phyloP scores from a whole-genome alignment of 2,329 filamentous ascomycete species.

The Lecanicillium sp. region DNA sequence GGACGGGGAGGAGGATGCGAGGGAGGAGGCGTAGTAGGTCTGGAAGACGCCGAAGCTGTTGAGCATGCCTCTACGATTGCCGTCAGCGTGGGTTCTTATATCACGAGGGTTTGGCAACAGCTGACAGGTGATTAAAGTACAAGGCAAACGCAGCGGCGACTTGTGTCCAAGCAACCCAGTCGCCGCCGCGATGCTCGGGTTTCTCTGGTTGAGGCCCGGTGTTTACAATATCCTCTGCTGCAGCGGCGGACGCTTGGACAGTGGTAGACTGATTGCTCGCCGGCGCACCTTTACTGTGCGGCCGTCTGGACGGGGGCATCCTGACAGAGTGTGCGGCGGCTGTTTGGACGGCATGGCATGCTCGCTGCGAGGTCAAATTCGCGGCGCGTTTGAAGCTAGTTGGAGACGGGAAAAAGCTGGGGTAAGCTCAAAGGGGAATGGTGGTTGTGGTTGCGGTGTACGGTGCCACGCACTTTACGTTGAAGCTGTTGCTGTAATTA shows the following conservation, averaged over 20 bases:
- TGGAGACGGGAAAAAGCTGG: no score
- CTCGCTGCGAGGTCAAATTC: no score
- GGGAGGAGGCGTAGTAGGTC: constrained; percentile 26
- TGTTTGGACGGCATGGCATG: no score
- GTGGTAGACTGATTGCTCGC: no score
- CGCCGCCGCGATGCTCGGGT: constrained; percentile 18
- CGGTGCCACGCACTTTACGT: no score
- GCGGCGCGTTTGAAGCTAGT: no score
- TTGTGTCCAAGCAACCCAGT: constrained; percentile 30
- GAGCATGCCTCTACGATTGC: constrained; percentile 25
- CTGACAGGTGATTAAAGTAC: constrained; percentile 30
- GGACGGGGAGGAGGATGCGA: constrained; percentile 19
- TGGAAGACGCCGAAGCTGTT: constrained; percentile 34
- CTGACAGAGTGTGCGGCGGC: no score
- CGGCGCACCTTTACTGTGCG: no score
- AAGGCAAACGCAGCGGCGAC: constrained; percentile 30
- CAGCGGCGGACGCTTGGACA: neutral
- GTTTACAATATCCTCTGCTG: neutral
- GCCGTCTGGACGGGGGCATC: no score
- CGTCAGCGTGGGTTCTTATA: neutral
- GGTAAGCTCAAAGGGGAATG: no score
- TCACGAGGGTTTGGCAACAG: neutral
- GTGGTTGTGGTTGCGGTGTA: no score
- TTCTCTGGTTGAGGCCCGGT: neutral
- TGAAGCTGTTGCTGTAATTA: no score